A percentile compares a stretch with the other conserved stretches of the same genome.
Conservation (phyloP, 805 yeast genomes). For the Metschnikowia hibisci region DNA sequence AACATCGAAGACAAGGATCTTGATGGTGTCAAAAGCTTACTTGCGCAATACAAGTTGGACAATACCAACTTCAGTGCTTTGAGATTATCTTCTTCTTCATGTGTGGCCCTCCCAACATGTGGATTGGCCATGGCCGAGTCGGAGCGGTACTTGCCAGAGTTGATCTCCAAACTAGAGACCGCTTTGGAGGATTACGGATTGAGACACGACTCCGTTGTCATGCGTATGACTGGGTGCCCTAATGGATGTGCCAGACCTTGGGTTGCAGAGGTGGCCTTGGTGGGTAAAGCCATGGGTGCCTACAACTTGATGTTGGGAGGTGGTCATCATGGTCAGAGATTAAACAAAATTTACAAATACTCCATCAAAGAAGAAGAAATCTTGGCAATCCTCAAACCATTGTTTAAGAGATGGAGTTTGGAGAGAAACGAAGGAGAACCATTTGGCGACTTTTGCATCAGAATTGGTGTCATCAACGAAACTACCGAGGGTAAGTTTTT, state of each 20-base stretch:
- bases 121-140: slow-evolving; percentile 99
- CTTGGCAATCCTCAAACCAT: slow-evolving; percentile 67
- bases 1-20: slow-evolving; percentile 68
- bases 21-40: slow-evolving; percentile 54
- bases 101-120: slow-evolving; percentile 98
- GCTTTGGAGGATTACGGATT: slow-evolving; percentile 87
- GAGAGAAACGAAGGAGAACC: slow-evolving; percentile 91
- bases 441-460: slow-evolving; percentile 88
- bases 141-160: slow-evolving; percentile 83
- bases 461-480: slow-evolving; percentile 83
- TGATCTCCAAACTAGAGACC: slow-evolving; percentile 78
- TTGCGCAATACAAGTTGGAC: slow-evolving; percentile 75
- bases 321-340: slow-evolving; percentile 88
- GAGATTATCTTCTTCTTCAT: slow-evolving; percentile 88
- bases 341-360: slow-evolving; percentile 84
- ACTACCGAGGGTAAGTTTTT: slow-evolving; percentile 88
- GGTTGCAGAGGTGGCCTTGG: slow-evolving; percentile 93
- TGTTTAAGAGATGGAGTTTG: slow-evolving; percentile 90
- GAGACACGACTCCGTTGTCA: slow-evolving; percentile 88
- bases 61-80: slow-evolving; percentile 78
- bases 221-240: slow-evolving; percentile 99
- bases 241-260: slow-evolving; percentile 99
- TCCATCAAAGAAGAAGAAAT: slow-evolving; percentile 91
- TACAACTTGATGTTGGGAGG: slow-evolving; percentile 95
- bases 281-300: slow-evolving; percentile 92